A percentile compares a stretch with the other conserved stretches of the same genome.
Evolutionary conservation across 345 rosid genomes (phyloP).

Genomic region (Crucihimalaya himalaica): DNA sequence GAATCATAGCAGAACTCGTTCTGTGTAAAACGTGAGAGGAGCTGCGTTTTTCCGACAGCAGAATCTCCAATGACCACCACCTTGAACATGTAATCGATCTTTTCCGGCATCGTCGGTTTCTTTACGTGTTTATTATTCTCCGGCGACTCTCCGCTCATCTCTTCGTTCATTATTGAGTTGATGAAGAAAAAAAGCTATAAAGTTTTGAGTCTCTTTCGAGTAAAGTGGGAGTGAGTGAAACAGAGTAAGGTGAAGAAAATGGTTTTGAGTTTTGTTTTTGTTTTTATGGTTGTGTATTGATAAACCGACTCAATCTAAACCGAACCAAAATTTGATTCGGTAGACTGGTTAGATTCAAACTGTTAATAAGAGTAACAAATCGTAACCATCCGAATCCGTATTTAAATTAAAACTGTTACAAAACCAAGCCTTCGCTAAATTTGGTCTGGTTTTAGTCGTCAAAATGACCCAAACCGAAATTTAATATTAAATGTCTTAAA

Average conservation of each 20-base stretch:
- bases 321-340: background rate
- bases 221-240: slow-evolving; percentile 40
- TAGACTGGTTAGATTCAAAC: background rate
- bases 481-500: background rate
- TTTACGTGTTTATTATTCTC: slow-evolving; percentile 35
- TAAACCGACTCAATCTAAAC: background rate
- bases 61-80: slow-evolving; percentile 87
- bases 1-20: slow-evolving; percentile 73
- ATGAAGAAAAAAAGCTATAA: background rate
- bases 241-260: background rate
- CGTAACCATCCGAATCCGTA: background rate
- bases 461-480: background rate
- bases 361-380: background rate
- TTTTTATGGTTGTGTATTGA: background rate
- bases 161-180: slow-evolving; percentile 52
- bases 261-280: background rate
- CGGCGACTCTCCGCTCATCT: slow-evolving; percentile 57
- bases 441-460: background rate
- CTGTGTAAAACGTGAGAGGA: slow-evolving; percentile 71
- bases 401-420: background rate
- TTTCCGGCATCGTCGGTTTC: slow-evolving; percentile 44
- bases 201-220: slow-evolving; percentile 11
- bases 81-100: slow-evolving; percentile 72
- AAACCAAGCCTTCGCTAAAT: background rate
- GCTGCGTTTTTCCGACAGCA: slow-evolving; percentile 80